Evolutionary conservation across 73 alveolate genomes (phyloP).

Genomic region (Uronychia setigera): DNA sequence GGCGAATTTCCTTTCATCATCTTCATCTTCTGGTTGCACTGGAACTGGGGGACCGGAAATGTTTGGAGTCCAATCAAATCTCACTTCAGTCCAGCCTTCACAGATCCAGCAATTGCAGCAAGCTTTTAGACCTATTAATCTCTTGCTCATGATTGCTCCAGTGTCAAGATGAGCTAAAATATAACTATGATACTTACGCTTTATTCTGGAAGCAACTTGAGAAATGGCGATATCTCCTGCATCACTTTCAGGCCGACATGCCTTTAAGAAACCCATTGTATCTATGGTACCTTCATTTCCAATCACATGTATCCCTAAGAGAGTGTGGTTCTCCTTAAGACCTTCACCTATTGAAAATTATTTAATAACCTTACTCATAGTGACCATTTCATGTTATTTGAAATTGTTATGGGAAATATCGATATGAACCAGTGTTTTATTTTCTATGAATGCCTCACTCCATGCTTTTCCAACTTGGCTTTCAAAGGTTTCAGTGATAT

Average conservation of each 20-base stretch:
- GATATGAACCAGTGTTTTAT: constrained; percentile 46
- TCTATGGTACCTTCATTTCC: constrained; percentile 68
- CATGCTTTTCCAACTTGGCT: constrained; percentile 1
- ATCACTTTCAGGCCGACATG: constrained; percentile 10
- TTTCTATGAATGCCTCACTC: constrained; percentile 37
- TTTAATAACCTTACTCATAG: constrained; percentile 13
- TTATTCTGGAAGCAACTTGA: constrained; percentile 45
- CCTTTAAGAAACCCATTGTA: constrained; percentile 52
- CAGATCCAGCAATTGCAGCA: constrained; percentile 69
- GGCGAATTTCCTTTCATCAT: constrained; percentile 29
- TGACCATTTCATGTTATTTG: constrained; percentile 27
- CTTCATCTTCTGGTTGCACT: constrained; percentile 40
- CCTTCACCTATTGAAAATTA: constrained; percentile 24
- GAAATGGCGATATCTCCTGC: constrained; percentile 19
- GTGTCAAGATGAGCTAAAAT: constrained; percentile 16
- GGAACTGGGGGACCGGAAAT: constrained; percentile 37
- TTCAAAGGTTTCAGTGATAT: not conserved
- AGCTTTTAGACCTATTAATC: constrained; percentile 35
- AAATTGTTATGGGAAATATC: constrained; percentile 43
- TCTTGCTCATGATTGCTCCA: constrained; percentile 18
- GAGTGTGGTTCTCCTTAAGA: constrained; percentile 47
- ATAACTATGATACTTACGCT: constrained; percentile 10
- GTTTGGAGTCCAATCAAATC: constrained; percentile 44
- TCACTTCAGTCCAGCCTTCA: constrained; percentile 74
- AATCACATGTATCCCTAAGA: constrained; percentile 62